Conservation (phyloP, 805 yeast species). For the Lachancea fermentati region DNA sequence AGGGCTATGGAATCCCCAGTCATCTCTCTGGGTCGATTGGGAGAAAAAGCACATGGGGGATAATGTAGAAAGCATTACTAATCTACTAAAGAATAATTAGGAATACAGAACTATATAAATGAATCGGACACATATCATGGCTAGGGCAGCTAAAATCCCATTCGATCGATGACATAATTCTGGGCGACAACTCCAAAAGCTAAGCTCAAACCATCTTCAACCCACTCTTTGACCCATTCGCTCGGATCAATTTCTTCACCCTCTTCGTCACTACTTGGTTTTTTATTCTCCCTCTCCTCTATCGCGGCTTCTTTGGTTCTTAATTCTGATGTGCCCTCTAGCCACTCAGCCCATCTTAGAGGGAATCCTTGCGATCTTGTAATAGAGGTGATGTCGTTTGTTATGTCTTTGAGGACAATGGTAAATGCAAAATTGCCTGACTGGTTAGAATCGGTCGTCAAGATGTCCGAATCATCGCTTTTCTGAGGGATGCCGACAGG, state of each 20-base stretch:
- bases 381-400: slow-evolving; percentile 66
- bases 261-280: slow-evolving; percentile 25
- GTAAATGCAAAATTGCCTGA: slow-evolving; percentile 67
- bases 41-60: slow-evolving; percentile 28
- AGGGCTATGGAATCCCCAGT: slow-evolving; percentile 22
- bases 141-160: slow-evolving; percentile 32
- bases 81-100: slow-evolving; percentile 8
- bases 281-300: slow-evolving; percentile 19
- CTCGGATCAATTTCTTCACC: slow-evolving; percentile 62
- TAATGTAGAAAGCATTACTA: slow-evolving; percentile 13
- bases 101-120: too few species aligned
- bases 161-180: slow-evolving; percentile 81
- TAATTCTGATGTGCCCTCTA: slow-evolving; percentile 32
- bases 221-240: slow-evolving; percentile 78
- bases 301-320: slow-evolving; percentile 32
- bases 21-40: slow-evolving; percentile 34
- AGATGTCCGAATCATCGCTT: slow-evolving; percentile 22
- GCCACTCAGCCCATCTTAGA: slow-evolving; percentile 87
- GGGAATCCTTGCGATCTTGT: slow-evolving; percentile 91
- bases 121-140: too few species aligned
- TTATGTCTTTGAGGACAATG: slow-evolving; percentile 68
- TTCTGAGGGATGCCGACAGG: slow-evolving; percentile 41
- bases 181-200: slow-evolving; percentile 87
- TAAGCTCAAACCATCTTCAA: slow-evolving; percentile 69
- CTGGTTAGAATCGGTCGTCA: slow-evolving; percentile 35